Conservation (phyloP, 1,139 yeast genomes). For the Zygosaccharomyces pseudobailii region DNA sequence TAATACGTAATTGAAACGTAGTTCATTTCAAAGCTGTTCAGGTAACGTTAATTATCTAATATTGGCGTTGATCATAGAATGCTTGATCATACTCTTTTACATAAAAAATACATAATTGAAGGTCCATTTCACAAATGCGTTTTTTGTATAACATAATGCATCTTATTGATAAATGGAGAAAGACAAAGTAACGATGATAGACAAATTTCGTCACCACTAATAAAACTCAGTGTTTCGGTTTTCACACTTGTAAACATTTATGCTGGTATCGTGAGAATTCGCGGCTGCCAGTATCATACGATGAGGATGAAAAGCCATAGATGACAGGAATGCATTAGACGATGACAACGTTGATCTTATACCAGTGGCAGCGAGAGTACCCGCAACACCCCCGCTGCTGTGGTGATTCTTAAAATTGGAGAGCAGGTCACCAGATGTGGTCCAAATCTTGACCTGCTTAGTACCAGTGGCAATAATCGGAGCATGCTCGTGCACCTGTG, state of each 20-base stretch:
- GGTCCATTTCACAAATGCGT: too few species aligned
- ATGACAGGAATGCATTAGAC: slow-evolving; percentile 49
- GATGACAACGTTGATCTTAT: slow-evolving; percentile 20
- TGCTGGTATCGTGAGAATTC: slow-evolving; percentile 72
- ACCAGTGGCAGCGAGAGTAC: slow-evolving; percentile 31
- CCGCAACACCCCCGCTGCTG: slow-evolving; percentile 31
- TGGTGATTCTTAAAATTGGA: slow-evolving; percentile 52
- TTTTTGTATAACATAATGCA: too few species aligned
- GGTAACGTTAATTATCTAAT: too few species aligned
- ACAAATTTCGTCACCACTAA: slow-evolving; percentile 9
- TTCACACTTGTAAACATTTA: slow-evolving; percentile 58
- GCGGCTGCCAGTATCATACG: slow-evolving; percentile 88
- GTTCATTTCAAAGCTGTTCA: neutral
- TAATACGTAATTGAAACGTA: neutral
- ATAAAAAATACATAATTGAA: too few species aligned
- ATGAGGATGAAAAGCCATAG: slow-evolving; percentile 85
- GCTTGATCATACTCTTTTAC: too few species aligned
- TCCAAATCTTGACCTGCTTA: slow-evolving; percentile 75
- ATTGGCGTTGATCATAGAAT: too few species aligned
- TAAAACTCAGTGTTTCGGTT: slow-evolving; percentile 25
- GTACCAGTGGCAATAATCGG: slow-evolving; percentile 88
- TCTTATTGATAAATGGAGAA: too few species aligned
- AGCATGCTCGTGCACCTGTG: slow-evolving; percentile 93
- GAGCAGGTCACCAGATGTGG: slow-evolving; percentile 74
- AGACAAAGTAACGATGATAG: too few species aligned